phyloP scores from a whole-genome alignment of 768 basidiomycete genomes.

The Amanita phalloides region DNA sequence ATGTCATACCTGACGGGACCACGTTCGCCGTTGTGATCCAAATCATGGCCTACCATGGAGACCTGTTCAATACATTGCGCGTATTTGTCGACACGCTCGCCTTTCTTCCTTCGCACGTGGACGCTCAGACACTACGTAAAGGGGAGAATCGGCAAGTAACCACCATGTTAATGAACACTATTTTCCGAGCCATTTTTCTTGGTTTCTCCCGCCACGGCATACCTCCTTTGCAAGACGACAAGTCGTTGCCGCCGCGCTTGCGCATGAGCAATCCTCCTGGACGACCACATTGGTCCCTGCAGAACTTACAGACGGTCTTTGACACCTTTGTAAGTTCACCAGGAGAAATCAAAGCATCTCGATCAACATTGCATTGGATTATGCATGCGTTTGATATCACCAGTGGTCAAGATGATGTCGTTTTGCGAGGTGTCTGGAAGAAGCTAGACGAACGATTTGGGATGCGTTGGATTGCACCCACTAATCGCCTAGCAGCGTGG shows the following conservation, averaged over 20 bases:
- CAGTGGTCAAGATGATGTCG: constrained; percentile 36
- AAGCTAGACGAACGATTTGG: constrained; percentile 46
- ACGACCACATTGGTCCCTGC: constrained; percentile 41
- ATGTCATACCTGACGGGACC: constrained; percentile 45
- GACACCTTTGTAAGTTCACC: constrained; percentile 53
- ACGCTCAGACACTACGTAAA: constrained; percentile 16
- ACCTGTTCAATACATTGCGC: constrained; percentile 42
- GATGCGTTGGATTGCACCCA: constrained; percentile 28
- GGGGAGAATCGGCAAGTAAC: constrained; percentile 19
- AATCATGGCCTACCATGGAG: constrained; percentile 57
- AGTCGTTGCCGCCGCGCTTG: not conserved
- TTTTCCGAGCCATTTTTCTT: constrained; percentile 66
- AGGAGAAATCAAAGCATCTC: constrained; percentile 27
- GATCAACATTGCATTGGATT: constrained; percentile 51
- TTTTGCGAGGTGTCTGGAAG: constrained; percentile 47
- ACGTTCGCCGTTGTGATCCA: constrained; percentile 69
- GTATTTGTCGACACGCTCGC: constrained; percentile 63
- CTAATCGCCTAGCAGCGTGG: constrained; percentile 32
- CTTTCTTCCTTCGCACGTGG: constrained; percentile 26
- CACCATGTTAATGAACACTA: constrained; percentile 24
- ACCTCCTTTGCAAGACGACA: constrained; percentile 9
- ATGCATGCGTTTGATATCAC: constrained; percentile 53
- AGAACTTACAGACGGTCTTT: constrained; percentile 48
- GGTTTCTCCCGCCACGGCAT: constrained; percentile 59
- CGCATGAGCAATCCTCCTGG: constrained; percentile 5